Evolutionary conservation across 768 basidiomycete species (phyloP), one percentile per base, ranked within the genome.

Genomic region (Trichaptum fuscoviolaceum): DNA sequence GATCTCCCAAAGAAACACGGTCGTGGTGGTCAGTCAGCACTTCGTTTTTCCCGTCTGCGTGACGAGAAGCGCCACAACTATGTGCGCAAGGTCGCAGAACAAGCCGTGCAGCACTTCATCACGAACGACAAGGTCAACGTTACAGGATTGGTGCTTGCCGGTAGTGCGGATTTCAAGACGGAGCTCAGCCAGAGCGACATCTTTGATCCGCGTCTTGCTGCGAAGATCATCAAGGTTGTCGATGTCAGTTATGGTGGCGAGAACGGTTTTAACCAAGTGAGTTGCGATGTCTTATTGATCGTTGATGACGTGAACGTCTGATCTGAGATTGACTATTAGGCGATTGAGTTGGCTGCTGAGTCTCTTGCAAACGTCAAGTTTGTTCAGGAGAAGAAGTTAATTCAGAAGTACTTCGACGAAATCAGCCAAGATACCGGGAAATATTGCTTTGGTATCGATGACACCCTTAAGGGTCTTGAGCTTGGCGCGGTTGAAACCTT

Each of bases 21-120:
- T 69, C 95, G 97, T 84, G 97, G 97, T 87, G 97, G 97, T 78
- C 97, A 99, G 79, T 99, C 97, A 65, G 97, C 97, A 26, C 86
- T 99, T 58, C 97, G 97, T 91, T 99, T 99, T 87, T 93, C 96
- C 57, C 96, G 97, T 83, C 87, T 99, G 63, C 92, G 97, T 74
- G 97, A 98, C 77, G 97, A 99, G 82, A 97, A 97, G 78, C 89
- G 97, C 61, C 96, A 99, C 88, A 99, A 99, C 80, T 99, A 99
- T 77, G 96, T 99, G 63, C 92, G 97, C 73, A 99, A 99, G 79
- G 97, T 99, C 67, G 95, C 96, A 63, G 97, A 99, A 79, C 84
- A 86, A 67, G 95, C 97, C 7, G 97, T 99, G 27, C 96, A 98
- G 78, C 95, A 98, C 79, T 99, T 93, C 75, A 97, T 99, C 77